phyloP scores from a whole-genome alignment of 805 yeast genomes.

The Blastobotrys parvus region DNA sequence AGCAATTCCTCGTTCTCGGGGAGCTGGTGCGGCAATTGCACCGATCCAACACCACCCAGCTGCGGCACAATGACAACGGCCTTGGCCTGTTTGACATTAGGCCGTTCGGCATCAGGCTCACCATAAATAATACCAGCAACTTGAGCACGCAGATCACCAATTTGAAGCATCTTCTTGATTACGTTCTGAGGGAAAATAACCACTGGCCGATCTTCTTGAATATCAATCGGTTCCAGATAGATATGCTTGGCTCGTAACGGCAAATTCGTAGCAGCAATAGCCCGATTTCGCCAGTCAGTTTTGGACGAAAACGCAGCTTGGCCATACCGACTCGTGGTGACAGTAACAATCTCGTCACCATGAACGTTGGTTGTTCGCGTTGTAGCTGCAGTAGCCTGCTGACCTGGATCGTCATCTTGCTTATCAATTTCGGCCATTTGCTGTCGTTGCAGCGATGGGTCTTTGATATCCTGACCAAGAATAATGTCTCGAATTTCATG shows the following conservation, averaged over 20 bases:
- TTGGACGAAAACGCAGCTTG: conserved; percentile 74
- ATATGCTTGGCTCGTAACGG: conserved; percentile 68
- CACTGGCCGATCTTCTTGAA: conserved; percentile 43
- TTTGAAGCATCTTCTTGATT: conserved; percentile 64
- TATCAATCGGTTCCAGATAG: conserved; percentile 42
- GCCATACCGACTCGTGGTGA: conserved; percentile 84
- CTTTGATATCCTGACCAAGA: conserved; percentile 85
- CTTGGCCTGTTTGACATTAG: conserved; percentile 66
- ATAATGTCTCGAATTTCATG: conserved; percentile 90
- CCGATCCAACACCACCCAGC: conserved; percentile 59
- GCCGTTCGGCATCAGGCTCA: conserved; percentile 61
- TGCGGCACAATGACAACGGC: conserved; percentile 81
- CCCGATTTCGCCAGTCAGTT: conserved; percentile 86
- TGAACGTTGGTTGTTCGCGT: conserved; percentile 83
- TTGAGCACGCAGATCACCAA: conserved; percentile 74
- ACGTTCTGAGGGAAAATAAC: conserved; percentile 79
- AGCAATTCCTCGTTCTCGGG: conserved; percentile 33
- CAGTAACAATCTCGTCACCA: conserved; percentile 93
- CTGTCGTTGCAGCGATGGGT: conserved; percentile 83
- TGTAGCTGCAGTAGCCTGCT: conserved; percentile 60
- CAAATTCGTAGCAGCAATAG: conserved; percentile 67
- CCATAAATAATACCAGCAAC: conserved; percentile 81
- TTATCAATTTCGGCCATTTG: conserved; percentile 63
- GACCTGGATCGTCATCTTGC: conserved; percentile 34
- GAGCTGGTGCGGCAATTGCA: conserved; percentile 47